Conservation (phyloP, 176 grass and related monocot species). For the Phragmites australis region DNA sequence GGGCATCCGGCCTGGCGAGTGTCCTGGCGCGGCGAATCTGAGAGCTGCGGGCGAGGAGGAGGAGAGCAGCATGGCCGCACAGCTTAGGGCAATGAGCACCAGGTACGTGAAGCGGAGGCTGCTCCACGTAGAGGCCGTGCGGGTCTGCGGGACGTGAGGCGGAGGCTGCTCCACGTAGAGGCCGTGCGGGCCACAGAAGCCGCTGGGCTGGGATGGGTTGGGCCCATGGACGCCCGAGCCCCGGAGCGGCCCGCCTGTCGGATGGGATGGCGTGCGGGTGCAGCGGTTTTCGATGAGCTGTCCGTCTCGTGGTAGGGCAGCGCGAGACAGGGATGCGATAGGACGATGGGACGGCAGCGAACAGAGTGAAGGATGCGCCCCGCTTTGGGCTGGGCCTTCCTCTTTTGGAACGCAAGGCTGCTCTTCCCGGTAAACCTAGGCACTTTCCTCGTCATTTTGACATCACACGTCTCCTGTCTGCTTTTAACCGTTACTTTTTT, state of each 20-base stretch:
- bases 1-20: not conserved
- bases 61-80: conserved; percentile 18
- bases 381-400: no score
- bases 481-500: no score
- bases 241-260: not conserved
- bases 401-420: no score
- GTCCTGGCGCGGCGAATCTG: conserved; percentile 20
- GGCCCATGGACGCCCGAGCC: not conserved
- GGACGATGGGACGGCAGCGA: not conserved
- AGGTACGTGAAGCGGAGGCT: conserved; percentile 33
- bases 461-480: no score
- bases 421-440: no score
- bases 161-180: conserved; percentile 48
- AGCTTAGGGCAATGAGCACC: conserved; percentile 12
- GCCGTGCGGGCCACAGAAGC: conserved; percentile 26
- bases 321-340: not conserved
- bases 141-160: conserved; percentile 30
- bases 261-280: not conserved
- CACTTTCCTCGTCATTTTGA: no score
- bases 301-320: conserved; percentile 39
- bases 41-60: not conserved
- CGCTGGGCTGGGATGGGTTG: conserved; percentile 1
- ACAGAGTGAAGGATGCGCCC: no score
- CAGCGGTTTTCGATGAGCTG: not conserved
- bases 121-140: conserved; percentile 49